phyloP scores from a whole-genome alignment of 805 yeast species.

The Wickerhamiella shivajii region DNA sequence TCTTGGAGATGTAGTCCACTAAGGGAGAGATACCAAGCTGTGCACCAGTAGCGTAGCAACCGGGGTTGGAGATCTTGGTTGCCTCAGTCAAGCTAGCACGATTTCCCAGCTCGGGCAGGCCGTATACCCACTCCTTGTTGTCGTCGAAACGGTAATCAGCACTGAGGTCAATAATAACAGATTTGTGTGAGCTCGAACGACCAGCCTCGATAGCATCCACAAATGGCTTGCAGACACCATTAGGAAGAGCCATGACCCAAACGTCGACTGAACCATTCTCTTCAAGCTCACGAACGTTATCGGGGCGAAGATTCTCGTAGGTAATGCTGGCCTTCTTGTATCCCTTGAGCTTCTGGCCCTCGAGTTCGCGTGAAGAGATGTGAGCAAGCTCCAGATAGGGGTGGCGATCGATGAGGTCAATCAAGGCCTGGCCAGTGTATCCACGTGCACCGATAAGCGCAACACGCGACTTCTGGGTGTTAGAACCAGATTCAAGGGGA shows the following conservation, averaged over 20 bases:
- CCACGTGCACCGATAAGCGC: conserved; percentile 99
- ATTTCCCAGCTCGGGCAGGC: conserved; percentile 80
- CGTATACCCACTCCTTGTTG: conserved; percentile 80
- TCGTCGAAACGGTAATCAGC: conserved; percentile 94
- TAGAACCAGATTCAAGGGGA: conserved; percentile 51
- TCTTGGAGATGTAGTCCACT: conserved; percentile 35
- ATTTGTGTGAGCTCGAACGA: conserved; percentile 38
- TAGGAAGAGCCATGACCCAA: conserved; percentile 99
- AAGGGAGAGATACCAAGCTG: conserved; percentile 87
- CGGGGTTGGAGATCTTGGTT: conserved; percentile 84
- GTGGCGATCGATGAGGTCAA: conserved; percentile 72
- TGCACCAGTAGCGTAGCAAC: conserved; percentile 98
- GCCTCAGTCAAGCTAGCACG: conserved; percentile 56
- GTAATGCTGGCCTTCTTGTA: conserved; percentile 68
- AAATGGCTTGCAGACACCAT: conserved; percentile 71
- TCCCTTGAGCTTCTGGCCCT: conserved; percentile 75
- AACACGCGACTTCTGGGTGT: conserved; percentile 50
- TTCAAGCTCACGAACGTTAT: conserved; percentile 71
- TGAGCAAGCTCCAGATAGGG: conserved; percentile 78
- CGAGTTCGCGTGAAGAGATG: conserved; percentile 89
- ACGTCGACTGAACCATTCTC: conserved; percentile 67
- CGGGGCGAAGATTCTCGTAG: conserved; percentile 76
- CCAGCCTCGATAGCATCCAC: conserved; percentile 28
- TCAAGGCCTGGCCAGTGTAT: conserved; percentile 86
- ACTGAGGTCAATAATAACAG: conserved; percentile 79